Percentiles rank a stretch among this genome's conserved stretches.
Evolutionary conservation across 306 rosid genomes (phyloP).

Genomic region (Hippophae rhamnoides): DNA sequence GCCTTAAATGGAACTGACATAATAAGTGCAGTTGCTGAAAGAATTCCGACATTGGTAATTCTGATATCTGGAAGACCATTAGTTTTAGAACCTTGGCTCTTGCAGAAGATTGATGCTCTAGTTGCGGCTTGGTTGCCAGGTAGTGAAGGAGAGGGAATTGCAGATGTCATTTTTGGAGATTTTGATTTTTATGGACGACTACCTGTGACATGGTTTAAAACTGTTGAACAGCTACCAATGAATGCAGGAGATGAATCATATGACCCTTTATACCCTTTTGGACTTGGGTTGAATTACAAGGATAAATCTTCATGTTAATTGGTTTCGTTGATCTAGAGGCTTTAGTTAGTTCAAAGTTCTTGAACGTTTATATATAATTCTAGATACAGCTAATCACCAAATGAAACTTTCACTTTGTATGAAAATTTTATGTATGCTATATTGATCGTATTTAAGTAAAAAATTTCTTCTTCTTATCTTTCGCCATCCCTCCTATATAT

Average conservation of each 20-base stretch:
- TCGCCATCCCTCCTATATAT: too few species aligned
- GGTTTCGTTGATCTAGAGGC: too few species aligned
- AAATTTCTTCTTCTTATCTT: too few species aligned
- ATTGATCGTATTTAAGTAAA: too few species aligned
- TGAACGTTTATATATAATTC: too few species aligned
- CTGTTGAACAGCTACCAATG: slow-evolving; percentile 29
- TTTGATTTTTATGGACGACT: slow-evolving; percentile 54
- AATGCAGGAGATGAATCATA: slow-evolving; percentile 11
- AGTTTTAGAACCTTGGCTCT: slow-evolving; percentile 40
- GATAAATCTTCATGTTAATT: too few species aligned
- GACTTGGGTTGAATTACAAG: slow-evolving; percentile 27
- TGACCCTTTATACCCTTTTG: slow-evolving; percentile 55
- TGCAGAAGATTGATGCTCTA: slow-evolving; percentile 48
- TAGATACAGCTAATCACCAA: too few species aligned
- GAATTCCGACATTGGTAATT: slow-evolving; percentile 56
- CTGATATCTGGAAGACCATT: slow-evolving; percentile 63
- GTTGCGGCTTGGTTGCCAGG: slow-evolving; percentile 87
- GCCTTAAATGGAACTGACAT: slow-evolving; percentile 30
- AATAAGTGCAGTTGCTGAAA: slow-evolving; percentile 38
- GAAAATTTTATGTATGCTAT: too few species aligned
- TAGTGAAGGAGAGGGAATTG: slow-evolving; percentile 57
- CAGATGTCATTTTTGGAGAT: slow-evolving; percentile 58
- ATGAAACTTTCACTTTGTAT: too few species aligned
- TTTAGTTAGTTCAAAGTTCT: too few species aligned
- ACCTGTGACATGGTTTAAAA: slow-evolving; percentile 57